A percentile compares a stretch with the other conserved stretches of the same genome.
Evolutionary conservation across 1,139 yeast genomes (phyloP).

Genomic region (Yamadazyma spencermartinsiae): DNA sequence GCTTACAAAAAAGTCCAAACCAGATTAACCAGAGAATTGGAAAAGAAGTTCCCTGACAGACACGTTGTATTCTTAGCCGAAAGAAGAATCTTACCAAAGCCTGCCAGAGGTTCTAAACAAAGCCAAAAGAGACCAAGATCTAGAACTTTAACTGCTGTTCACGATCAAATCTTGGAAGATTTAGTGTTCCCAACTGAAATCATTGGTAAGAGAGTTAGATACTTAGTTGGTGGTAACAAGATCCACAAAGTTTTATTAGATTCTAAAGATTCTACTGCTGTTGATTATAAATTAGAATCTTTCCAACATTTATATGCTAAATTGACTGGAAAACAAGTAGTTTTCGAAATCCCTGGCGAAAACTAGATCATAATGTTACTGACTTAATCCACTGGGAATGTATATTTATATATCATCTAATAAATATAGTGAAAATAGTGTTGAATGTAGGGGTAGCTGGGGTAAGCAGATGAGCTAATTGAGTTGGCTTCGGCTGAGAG

Average conservation of each 20-base stretch:
- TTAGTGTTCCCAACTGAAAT: slow-evolving; percentile 99
- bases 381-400: background rate
- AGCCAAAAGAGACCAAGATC: slow-evolving; percentile 99
- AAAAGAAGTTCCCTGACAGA: slow-evolving; percentile 99
- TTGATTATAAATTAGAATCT: slow-evolving; percentile 98
- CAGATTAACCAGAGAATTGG: slow-evolving; percentile 98
- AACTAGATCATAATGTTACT: slow-evolving; percentile 27
- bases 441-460: no score
- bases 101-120: slow-evolving; percentile 88
- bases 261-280: slow-evolving; percentile 96
- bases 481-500: no score
- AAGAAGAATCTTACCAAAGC: slow-evolving; percentile 99
- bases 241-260: slow-evolving; percentile 97
- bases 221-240: slow-evolving; percentile 98
- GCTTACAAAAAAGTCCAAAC: slow-evolving; percentile 97
- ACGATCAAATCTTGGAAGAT: slow-evolving; percentile 98
- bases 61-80: slow-evolving; percentile 99
- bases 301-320: slow-evolving; percentile 98
- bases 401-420: slow-evolving; percentile 12
- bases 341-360: slow-evolving; percentile 90
- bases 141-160: slow-evolving; percentile 98
- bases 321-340: slow-evolving; percentile 99
- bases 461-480: no score
- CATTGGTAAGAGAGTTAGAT: slow-evolving; percentile 98
- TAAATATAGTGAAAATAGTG: slow-evolving; percentile 10